Evolutionary conservation across 805 yeast genomes (phyloP).

Genomic region (Cyberlindnera maritima): DNA sequence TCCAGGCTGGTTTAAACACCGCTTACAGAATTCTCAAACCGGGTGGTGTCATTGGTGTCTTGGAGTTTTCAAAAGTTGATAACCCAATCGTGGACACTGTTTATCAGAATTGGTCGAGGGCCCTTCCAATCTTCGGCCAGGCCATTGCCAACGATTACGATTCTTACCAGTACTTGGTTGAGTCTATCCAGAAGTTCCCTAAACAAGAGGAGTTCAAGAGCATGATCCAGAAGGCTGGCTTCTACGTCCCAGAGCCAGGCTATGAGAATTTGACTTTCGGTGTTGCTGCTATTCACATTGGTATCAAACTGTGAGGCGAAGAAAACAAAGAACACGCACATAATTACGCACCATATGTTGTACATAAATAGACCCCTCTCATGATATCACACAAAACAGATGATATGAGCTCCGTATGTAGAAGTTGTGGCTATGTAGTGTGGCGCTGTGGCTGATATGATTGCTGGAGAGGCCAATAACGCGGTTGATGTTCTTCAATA

Average conservation of each 20-base stretch:
- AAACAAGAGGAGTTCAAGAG: slow-evolving; percentile 83
- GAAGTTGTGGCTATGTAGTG: background rate
- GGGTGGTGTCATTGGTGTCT: slow-evolving; percentile 96
- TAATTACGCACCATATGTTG: too few relatives aligned
- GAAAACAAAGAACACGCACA: background rate
- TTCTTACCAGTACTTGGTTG: slow-evolving; percentile 94
- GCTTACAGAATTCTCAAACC: slow-evolving; percentile 95
- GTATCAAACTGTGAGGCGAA: slow-evolving; percentile 64
- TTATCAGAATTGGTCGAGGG: slow-evolving; percentile 85
- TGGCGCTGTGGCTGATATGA: background rate
- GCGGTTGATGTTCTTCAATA: too few relatives aligned
- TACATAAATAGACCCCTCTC: background rate
- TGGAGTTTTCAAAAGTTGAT: slow-evolving; percentile 91
- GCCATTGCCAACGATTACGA: slow-evolving; percentile 93
- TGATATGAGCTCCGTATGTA: background rate
- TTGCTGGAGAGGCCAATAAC: too few relatives aligned
- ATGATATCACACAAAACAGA: background rate
- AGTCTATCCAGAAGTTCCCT: slow-evolving; percentile 90
- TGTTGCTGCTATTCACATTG: slow-evolving; percentile 93
- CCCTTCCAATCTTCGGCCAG: slow-evolving; percentile 93
- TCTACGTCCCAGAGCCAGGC: slow-evolving; percentile 84
- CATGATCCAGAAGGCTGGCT: slow-evolving; percentile 95
- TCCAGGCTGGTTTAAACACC: slow-evolving; percentile 91
- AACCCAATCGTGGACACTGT: slow-evolving; percentile 69
- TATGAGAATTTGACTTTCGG: slow-evolving; percentile 95